Evolutionary conservation across 1,139 yeast genomes (phyloP), one percentile per base, ranked within the genome.

Genomic region (Debaryomyces sp.): DNA sequence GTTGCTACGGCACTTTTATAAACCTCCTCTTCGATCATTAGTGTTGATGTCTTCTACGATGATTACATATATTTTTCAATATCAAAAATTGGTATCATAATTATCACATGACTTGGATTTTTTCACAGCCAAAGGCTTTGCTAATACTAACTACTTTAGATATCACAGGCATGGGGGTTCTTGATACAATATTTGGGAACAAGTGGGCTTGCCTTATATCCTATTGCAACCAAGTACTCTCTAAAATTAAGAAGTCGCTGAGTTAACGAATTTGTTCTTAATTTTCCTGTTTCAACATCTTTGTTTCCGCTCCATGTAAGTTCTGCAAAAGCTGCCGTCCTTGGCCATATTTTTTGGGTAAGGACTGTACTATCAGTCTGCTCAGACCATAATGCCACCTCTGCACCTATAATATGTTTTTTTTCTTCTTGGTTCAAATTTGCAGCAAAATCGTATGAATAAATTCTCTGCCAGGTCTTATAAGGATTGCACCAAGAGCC

Each of bases 401-500:
- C 81, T 1, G 73, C 80, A 3, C 82, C 82, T 35, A 73, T 51
- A 21, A 78, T 65, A 45, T 67, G 76, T 27, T 55, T 44, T 9
- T 54, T 53, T 53, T 77, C 74, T 1, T 49, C 57, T 0, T 53
- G 65, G n/a, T 76, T 73, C 49, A 78, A 64, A 43, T 64, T 64
- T 18, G 57, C 61, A 18, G 68, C 59, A 48, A 75, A 63, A 53
- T 77, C 79, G 49, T 62, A 75, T 46, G 62, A 62, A 55, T 76
- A 76, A 36, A 78, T 74, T 47, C 78, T 62, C 56, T 77, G 81
- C 80, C 78, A 76, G 9, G 79, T 71, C 55, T 75, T 77, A 62
- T 77, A 77, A 1, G 81, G 80, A 33, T 68, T 75, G 59, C 82
- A 77, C 78, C 80, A 78, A n/a, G 77, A 68, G 4, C 80, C 80